phyloP scores from a whole-genome alignment of 2,329 filamentous ascomycete genomes.

The Cercospora berteroae region DNA sequence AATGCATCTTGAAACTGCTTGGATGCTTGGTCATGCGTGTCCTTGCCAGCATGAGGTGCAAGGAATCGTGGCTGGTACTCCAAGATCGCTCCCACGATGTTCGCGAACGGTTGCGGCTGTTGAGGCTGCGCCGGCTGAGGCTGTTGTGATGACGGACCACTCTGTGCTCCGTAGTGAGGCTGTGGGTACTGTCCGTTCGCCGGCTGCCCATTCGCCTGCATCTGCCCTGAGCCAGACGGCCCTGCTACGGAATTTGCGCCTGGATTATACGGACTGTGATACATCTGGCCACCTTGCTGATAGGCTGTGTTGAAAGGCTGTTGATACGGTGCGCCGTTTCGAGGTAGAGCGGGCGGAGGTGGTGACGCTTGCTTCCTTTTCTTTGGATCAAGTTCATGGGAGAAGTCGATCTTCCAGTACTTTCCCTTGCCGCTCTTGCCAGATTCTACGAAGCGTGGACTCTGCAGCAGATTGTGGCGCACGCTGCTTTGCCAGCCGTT shows the following conservation, averaged over 20 bases:
- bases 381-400: constrained; percentile 60
- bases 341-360: constrained; percentile 25
- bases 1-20: constrained; percentile 9
- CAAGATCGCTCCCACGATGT: constrained; percentile 30
- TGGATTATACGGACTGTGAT: constrained; percentile 20
- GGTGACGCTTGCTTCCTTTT: constrained; percentile 50
- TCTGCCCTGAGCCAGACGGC: background rate
- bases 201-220: background rate
- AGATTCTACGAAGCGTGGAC: constrained; percentile 59
- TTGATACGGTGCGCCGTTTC: constrained; percentile 14
- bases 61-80: constrained; percentile 19
- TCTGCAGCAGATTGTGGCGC: constrained; percentile 61
- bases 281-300: constrained; percentile 13
- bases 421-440: constrained; percentile 62
- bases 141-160: constrained; percentile 16
- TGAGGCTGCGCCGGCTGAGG: constrained; percentile 11
- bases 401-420: constrained; percentile 61
- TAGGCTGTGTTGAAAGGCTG: constrained; percentile 16
- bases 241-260: background rate
- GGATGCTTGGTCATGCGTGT: background rate
- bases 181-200: constrained; percentile 12
- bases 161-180: constrained; percentile 12
- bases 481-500: constrained; percentile 67
- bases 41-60: background rate
- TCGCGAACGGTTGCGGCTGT: constrained; percentile 25